Conservation (phyloP, 305 asterid species). For the Solanum hybrid region DNA sequence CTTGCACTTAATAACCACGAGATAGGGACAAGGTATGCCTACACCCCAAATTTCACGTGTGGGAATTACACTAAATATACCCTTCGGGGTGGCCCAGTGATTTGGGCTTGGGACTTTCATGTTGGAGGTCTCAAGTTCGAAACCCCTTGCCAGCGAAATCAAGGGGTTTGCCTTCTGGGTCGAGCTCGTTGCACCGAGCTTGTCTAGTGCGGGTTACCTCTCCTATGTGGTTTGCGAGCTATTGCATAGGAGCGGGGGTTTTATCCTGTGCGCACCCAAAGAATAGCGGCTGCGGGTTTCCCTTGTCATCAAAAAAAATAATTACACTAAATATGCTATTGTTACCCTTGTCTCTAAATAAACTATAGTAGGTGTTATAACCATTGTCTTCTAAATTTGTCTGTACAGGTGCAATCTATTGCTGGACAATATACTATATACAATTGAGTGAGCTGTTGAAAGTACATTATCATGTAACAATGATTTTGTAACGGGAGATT, state of each 20-base stretch:
- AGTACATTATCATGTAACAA: neutral
- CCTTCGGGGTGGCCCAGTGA: too few relatives aligned
- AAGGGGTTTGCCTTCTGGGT: too few relatives aligned
- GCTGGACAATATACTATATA: neutral
- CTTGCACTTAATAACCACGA: neutral
- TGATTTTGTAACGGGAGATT: neutral
- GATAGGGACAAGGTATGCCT: neutral
- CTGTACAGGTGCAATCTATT: neutral
- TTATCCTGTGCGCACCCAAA: too few relatives aligned
- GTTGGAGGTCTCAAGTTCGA: too few relatives aligned
- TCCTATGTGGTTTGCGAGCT: too few relatives aligned
- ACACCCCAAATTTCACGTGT: neutral
- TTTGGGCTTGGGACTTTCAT: too few relatives aligned
- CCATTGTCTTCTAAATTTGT: neutral
- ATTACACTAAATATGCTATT: neutral
- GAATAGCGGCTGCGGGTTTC: fast-evolving
- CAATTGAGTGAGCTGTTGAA: neutral
- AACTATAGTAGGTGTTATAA: neutral
- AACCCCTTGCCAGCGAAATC: too few relatives aligned
- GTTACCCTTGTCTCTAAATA: neutral
- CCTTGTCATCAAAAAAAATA: neutral
- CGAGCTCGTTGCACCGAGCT: too few relatives aligned
- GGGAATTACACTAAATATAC: neutral
- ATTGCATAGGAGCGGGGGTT: too few relatives aligned
- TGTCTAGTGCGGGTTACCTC: too few relatives aligned